Evolutionary conservation across 176 grass and related monocot species (phyloP), one percentile per base, ranked within the genome.

Genomic region (Otatea glauca): DNA sequence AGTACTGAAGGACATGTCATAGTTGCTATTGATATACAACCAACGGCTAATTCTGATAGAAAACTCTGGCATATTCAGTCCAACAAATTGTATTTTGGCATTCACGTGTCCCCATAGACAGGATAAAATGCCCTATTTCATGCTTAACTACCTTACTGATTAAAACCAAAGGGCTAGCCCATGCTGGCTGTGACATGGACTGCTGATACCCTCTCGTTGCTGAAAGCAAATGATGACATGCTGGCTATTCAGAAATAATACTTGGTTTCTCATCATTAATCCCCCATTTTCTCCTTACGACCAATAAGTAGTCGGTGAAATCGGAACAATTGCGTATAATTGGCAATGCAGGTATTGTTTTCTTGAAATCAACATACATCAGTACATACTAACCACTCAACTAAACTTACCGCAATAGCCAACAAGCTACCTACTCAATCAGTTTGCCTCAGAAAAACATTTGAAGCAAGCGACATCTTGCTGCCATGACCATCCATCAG

Each of bases 241-340:
- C 23, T n/a, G 80, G 6, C 56, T 32, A 37, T 49, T 73, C 41
- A 83, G 15, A 59, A 38, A 48, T 41, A 12, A 16, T 29, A 16
- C 10, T 17, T 73, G 38, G 18, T 34, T 47, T 82, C 68, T 62
- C 73, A 62, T 42, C 5, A 49, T 48, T 15, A 2, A 35, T 32
- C 24, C 17, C 27, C 39, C 39, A 41, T 50, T 41, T 54, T 70
- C 39, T 70, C 18, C n/a, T 84, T 58, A 20, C 25, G 43, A 53
- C 37, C 29, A 83, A 49, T 48, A 48, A 65, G 65, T 16, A 83
- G 18, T 45, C 13, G 20, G 25, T 49, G 81, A 54, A 61, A 48
- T 47, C 23, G 1, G 6, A 60, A 72, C 17, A 82, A 20, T 13
- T 18, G 4, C 51, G 47, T 59, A 71, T 43, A 72, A 72, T 54